Base-by-base conservation (phyloP, 495 filamentous ascomycete genomes). In the Aspergillus taichungensis region DNA sequence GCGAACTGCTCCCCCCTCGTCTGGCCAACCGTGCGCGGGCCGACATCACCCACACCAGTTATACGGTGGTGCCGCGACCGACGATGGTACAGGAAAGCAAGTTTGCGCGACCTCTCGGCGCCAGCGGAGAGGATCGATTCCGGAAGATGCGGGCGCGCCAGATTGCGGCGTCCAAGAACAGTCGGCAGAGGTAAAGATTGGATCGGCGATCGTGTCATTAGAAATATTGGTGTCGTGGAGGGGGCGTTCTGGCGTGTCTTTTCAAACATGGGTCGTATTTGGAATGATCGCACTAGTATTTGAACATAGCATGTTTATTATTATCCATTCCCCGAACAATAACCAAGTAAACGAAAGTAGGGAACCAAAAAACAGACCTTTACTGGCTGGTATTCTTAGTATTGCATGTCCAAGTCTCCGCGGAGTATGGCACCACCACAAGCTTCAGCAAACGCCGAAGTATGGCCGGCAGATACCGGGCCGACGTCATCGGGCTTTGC, bases 61-160 rank as follows among this genome's bases (percentile, higher is more conserved):
- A 95, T 60, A 87, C 80, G 1, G 74, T 94, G 52, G 89, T 85
- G 30, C 89, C 89, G 11, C 75, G 70, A 53, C 79, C 72, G 52
- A 78, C 71, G 30, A 58, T 73, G 32, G 61, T 76, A 28, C 65
- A 66, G 28, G 66, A 73, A 35, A 72, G 69, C 45, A 67, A 67
- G 38, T 76, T 72, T 53, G 68, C 72, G 36, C 76, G 79, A 51
- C 84, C 84, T 5, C 67, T 88, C 56, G 87, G 87, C 28, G 75
- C 81, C 34, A 77, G 77, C 47, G 85, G 85, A 40, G 76, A 86
- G 59, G 86, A 88, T 54, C 83, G 85, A 14, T 91, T 94, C 71
- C 76, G 84, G 54, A 81, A 76, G 67, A 86, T 94, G 77, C 85
- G 82, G 51, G 77, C 78, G 54, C 83, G 82, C 64, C 78, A 84